phyloP scores from a whole-genome alignment of 495 filamentous ascomycete genomes.

The Immersiella caudata region DNA sequence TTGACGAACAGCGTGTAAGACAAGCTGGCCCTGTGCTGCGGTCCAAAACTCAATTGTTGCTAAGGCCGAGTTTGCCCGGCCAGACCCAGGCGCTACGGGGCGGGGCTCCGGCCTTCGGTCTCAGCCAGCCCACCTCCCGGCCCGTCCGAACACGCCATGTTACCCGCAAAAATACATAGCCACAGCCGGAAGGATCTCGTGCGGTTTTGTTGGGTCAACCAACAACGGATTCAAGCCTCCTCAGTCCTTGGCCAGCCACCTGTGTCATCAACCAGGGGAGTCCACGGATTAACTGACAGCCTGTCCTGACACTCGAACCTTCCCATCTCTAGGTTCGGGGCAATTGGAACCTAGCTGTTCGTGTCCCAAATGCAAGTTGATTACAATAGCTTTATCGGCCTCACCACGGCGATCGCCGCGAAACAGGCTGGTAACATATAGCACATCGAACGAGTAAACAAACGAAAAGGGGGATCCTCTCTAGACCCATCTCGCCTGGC shows the following conservation, averaged over 20 bases:
- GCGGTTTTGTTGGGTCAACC: no score
- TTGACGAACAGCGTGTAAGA: neutral
- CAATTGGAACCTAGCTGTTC: neutral
- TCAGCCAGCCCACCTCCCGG: neutral
- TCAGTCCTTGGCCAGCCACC: no score
- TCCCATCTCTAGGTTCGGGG: neutral
- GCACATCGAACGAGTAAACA: conserved; percentile 8
- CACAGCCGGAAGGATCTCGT: no score
- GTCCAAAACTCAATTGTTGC: neutral
- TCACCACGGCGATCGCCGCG: neutral
- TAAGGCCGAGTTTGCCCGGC: neutral
- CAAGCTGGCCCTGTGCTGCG: neutral
- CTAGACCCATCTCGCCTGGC: neutral
- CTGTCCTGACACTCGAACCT: no score
- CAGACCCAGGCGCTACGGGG: neutral
- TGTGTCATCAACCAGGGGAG: no score
- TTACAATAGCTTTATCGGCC: conserved; percentile 3
- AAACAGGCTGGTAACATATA: neutral
- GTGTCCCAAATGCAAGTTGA: conserved; percentile 1
- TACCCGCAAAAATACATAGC: neutral
- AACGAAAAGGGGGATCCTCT: neutral
- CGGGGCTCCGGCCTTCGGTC: neutral
- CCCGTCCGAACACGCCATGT: neutral
- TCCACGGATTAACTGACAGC: no score
- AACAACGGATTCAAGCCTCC: no score